These are phyloP conservation scores for Adansonia madagascariensis DNA, from an alignment of 441 rosid genomes.

Conservation along the genomic window DNA sequence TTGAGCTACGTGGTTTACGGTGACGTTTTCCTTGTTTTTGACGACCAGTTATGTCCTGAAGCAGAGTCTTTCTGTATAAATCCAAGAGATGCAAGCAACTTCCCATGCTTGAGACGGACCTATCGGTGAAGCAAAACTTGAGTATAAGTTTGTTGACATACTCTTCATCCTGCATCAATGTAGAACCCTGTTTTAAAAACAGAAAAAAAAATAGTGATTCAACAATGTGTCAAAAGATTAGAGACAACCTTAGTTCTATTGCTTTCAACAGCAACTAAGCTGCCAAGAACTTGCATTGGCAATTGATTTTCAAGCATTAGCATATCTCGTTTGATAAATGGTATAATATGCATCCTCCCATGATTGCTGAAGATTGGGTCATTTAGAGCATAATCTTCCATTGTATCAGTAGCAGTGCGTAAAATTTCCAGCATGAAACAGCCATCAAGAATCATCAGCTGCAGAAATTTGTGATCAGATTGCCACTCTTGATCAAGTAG, in stretches of 20 bases:
- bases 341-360: slow-evolving; percentile 44
- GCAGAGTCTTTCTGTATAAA: slow-evolving; percentile 38
- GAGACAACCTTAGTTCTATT: slow-evolving; percentile 32
- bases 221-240: not conserved
- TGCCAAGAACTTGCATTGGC: slow-evolving; percentile 44
- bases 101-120: slow-evolving; percentile 17
- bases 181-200: not conserved
- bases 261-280: slow-evolving; percentile 35
- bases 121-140: slow-evolving; percentile 39
- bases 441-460: slow-evolving; percentile 55
- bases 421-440: slow-evolving; percentile 60
- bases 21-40: not conserved
- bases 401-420: slow-evolving; percentile 11
- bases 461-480: slow-evolving; percentile 29
- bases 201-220: not conserved
- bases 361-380: slow-evolving; percentile 56
- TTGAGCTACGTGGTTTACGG: not conserved
- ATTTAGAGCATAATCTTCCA: slow-evolving; percentile 34
- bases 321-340: slow-evolving; percentile 49
- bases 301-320: slow-evolving; percentile 55
- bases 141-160: slow-evolving; percentile 38
- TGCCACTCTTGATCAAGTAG: slow-evolving; percentile 35
- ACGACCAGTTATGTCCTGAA: slow-evolving; percentile 20
- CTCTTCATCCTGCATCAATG: slow-evolving; percentile 41
- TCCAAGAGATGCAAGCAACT: slow-evolving; percentile 51